Evolutionary conservation across 2,329 filamentous ascomycete genomes (phyloP), one percentile per base, ranked within the genome.

Genomic region (Epichloe elymi): DNA sequence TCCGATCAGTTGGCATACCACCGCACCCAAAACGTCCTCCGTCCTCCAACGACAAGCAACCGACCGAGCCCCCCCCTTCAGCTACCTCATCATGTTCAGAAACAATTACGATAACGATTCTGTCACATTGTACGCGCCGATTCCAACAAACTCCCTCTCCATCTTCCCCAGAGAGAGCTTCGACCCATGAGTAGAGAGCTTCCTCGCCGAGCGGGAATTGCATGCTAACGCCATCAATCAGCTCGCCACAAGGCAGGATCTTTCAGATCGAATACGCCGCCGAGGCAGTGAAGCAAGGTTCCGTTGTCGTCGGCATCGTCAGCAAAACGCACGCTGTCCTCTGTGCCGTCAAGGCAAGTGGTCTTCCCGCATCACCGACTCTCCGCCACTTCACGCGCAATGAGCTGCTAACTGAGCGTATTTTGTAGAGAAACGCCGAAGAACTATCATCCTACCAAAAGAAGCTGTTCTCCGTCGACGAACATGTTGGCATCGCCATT

Each of bases 101-200:
- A 98, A 98, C 79, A 97, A 97, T 74, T 98, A 98, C 79, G 93
- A 98, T 76, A 98, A 98, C 82, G 93, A 98, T 73, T 95, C 91
- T 57, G 90, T 97, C 74, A 98, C 93, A 74, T 98, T 97, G 89
- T 95, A 79, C 73, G 84, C 72, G 65, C 57, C 49, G 51, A 48
- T 48, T 51, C 14, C 51, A 33, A 19, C 50, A 35, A 19, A 23
- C 14, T n/a, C 30, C 37, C 35, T 33, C 37, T 33, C 12, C 30
- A 19, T 33, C 35, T 36, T 8, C 17, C 12, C 14, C 7, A 4
- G n/a, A n/a, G n/a, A n/a, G 36, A 47, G 36, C 46, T 26, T 26
- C 23, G 15, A 47, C 20, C 23, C 23, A 23, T 11, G 33, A 12
- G 26, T 5, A 23, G 11, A 19, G 40, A 30, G 19, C 20, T 30